Conservation (phyloP, 352 stramenopile genomes). For the Phytopythium kandeliae region DNA sequence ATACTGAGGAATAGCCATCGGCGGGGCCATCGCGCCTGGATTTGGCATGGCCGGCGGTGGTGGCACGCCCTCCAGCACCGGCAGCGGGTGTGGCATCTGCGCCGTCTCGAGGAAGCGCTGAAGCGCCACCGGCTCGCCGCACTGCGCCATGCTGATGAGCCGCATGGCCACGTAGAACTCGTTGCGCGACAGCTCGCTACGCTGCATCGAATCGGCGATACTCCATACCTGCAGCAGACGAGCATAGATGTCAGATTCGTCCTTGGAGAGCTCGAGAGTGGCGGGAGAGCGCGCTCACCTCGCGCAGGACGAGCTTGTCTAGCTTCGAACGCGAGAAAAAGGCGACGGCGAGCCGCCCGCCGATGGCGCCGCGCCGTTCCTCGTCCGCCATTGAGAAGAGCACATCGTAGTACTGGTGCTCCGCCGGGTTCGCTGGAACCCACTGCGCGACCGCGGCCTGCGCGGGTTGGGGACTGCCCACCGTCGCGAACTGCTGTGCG, state of each 20-base stretch:
- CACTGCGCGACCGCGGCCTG: slow-evolving; percentile 25
- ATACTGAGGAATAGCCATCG: not conserved
- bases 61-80: slow-evolving; percentile 59
- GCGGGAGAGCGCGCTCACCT: slow-evolving; percentile 27
- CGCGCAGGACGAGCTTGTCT: slow-evolving; percentile 72
- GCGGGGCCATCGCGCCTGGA: slow-evolving; percentile 5
- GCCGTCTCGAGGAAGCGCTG: slow-evolving; percentile 72
- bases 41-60: slow-evolving; percentile 19
- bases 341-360: slow-evolving; percentile 83
- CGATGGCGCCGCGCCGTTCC: slow-evolving; percentile 75
- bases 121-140: slow-evolving; percentile 53
- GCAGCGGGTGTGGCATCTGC: slow-evolving; percentile 42
- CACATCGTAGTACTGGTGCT: slow-evolving; percentile 87
- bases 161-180: slow-evolving; percentile 87
- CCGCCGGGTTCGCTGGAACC: slow-evolving; percentile 45
- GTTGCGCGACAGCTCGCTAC: slow-evolving; percentile 66
- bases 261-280: not conserved
- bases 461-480: slow-evolving; percentile 8
- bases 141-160: slow-evolving; percentile 80
- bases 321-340: slow-evolving; percentile 93
- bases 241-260: not conserved
- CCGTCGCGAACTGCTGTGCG: slow-evolving; percentile 31
- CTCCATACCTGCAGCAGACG: slow-evolving; percentile 57
- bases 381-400: slow-evolving; percentile 91
- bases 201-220: slow-evolving; percentile 62